A percentile compares a stretch with the other conserved stretches of the same genome.
Conservation (phyloP, 140 eudicot genomes). For the Cichorium intybus region DNA sequence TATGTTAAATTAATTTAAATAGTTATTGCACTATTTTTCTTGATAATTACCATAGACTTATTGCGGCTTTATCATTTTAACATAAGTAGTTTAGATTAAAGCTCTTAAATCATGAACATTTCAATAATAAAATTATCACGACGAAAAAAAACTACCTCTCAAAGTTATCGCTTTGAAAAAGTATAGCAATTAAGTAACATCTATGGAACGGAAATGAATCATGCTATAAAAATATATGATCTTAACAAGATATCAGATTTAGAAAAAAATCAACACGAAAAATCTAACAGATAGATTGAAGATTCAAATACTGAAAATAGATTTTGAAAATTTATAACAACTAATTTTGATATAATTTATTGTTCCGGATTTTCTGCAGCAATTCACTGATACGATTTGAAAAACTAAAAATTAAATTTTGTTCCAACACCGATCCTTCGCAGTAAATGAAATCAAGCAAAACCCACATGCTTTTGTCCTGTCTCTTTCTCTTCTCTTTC, state of each 20-base stretch:
- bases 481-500: slow-evolving; percentile 18
- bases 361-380: slow-evolving; percentile 34
- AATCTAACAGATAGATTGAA: neutral
- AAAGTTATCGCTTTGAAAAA: too few species aligned
- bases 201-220: too few species aligned
- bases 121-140: too few species aligned
- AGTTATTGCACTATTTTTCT: neutral
- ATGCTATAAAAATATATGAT: neutral
- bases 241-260: neutral
- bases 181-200: too few species aligned
- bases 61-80: neutral
- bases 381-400: slow-evolving; percentile 22
- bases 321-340: neutral
- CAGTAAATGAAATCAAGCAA: slow-evolving; percentile 46
- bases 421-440: slow-evolving; percentile 48
- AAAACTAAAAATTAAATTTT: neutral
- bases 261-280: too few species aligned
- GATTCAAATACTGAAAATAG: neutral
- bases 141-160: neutral
- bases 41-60: neutral
- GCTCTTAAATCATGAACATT: too few species aligned
- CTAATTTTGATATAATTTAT: slow-evolving; percentile 3
- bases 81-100: too few species aligned
- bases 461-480: slow-evolving; percentile 69
- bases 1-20: neutral